These are phyloP conservation scores for Sporothrix dimorphospora DNA, from an alignment of 2,329 filamentous ascomycete species.

Conservation along the genomic window DNA sequence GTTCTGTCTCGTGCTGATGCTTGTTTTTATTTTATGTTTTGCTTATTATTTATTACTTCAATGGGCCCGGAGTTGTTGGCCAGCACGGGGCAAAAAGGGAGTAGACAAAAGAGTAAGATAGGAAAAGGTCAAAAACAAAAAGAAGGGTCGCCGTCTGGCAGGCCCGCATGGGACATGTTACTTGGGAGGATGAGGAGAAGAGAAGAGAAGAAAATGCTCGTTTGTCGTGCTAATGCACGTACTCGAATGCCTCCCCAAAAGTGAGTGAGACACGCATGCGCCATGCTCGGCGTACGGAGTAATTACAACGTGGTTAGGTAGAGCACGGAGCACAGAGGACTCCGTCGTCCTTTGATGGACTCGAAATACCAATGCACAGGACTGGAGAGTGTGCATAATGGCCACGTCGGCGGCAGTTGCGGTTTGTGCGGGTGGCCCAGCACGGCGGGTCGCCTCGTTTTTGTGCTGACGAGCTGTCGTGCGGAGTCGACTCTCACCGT, in stretches of 20 bases:
- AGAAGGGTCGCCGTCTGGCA: neutral
- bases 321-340: too few species aligned
- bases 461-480: neutral
- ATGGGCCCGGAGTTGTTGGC: constrained; percentile 19
- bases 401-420: constrained; percentile 14
- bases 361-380: neutral
- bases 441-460: constrained; percentile 16
- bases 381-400: neutral
- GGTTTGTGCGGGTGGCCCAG: constrained; percentile 3
- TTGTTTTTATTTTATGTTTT: neutral
- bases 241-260: neutral
- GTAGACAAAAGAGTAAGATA: neutral
- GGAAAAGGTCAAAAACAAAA: neutral
- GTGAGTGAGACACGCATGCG: neutral
- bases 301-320: neutral
- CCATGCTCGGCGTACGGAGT: neutral
- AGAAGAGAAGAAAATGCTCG: neutral
- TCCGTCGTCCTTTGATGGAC: too few species aligned
- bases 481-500: neutral
- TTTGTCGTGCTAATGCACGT: neutral
- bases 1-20: neutral
- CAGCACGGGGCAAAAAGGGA: constrained; percentile 8
- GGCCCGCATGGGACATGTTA: neutral
- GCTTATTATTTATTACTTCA: neutral
- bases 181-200: neutral